Conservation (phyloP, 1,284 basidiomycete genomes). For the Microbotryum intermedium region DNA sequence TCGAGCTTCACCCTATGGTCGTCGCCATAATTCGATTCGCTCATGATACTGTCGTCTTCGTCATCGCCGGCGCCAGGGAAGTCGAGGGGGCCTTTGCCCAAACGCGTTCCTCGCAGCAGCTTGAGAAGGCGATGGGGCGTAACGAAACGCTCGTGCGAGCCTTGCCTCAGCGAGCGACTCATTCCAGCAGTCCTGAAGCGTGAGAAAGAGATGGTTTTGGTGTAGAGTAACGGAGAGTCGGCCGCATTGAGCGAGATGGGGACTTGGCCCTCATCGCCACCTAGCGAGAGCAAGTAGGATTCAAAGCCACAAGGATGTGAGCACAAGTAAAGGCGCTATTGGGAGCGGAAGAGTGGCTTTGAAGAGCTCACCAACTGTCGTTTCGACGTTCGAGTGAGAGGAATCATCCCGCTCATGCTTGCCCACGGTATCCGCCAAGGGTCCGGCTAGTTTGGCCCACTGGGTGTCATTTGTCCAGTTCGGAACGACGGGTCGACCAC, state of each 20-base stretch:
- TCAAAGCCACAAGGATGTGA: too few relatives aligned
- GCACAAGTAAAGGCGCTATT: too few relatives aligned
- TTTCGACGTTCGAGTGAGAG: too few relatives aligned
- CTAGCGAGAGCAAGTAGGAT: too few relatives aligned
- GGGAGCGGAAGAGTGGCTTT: too few relatives aligned
- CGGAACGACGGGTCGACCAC: background rate
- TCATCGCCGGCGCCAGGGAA: constrained; percentile 8
- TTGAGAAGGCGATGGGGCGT: constrained; percentile 66
- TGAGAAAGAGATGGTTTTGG: constrained; percentile 76
- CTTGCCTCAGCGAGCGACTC: constrained; percentile 82
- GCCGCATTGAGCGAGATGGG: background rate
- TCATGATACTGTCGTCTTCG: background rate
- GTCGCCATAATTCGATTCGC: constrained; percentile 7
- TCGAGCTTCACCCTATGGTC: constrained; percentile 2
- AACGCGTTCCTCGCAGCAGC: constrained; percentile 29
- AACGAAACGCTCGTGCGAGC: constrained; percentile 80
- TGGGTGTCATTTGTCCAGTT: too few relatives aligned
- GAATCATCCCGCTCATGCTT: too few relatives aligned
- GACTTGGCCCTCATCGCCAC: too few relatives aligned
- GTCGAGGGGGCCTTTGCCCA: constrained; percentile 7
- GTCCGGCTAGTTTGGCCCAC: too few relatives aligned
- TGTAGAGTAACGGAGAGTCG: constrained; percentile 42
- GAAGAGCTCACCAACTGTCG: too few relatives aligned
- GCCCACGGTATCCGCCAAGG: too few relatives aligned
- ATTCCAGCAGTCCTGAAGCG: constrained; percentile 92